Base-by-base conservation (phyloP, 495 filamentous ascomycete species). In the Extremus antarcticus region DNA sequence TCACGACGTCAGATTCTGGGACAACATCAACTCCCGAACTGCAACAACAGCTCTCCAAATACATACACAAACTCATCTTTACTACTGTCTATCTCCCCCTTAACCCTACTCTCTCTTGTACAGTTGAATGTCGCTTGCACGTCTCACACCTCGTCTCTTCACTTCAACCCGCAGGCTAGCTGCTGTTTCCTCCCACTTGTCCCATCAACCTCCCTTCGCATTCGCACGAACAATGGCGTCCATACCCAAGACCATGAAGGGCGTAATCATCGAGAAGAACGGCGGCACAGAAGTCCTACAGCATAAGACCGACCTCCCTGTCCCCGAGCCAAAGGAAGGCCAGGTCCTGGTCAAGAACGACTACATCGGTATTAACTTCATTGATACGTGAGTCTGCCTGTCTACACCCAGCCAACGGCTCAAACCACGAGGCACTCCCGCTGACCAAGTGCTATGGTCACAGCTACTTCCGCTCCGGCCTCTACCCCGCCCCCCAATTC, bases 401-500 rank as follows among this genome's bases (percentile, higher is more conserved):
- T n/a, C n/a, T n/a, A n/a, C n/a, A n/a, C n/a, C n/a, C n/a, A n/a
- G n/a, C n/a, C n/a, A n/a, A n/a, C n/a, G n/a, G n/a, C n/a, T n/a
- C n/a, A n/a, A n/a, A n/a, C n/a, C 16, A 22, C 8, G 15, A 22
- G 22, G 24, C 21, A 41, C 23, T 40, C 43, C 47, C 51, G 24
- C 55, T 35, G 56, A 60, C 57, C 29, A 4, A 4, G 4, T 13
- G 13, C 41, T 32, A 29, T 20, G 51, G 17, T 25, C 17, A 43
- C 59, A 86, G 85, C 43, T 95, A 97, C 70, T 94, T 90, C 81
- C 88, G 91, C 60, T 83, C 80, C 10, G 92, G 92, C 20, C 80
- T 95, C 39, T 98, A 96, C 73, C 74, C 78, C 0, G 70, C 82
- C 2, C 74, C 86, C 19, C 51, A 66, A 1, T 83, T 84, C 63